A percentile compares a stretch with the other conserved stretches of the same genome.
phyloP scores from a whole-genome alignment of 352 stramenopile genomes.

The Globisporangium middletonii region DNA sequence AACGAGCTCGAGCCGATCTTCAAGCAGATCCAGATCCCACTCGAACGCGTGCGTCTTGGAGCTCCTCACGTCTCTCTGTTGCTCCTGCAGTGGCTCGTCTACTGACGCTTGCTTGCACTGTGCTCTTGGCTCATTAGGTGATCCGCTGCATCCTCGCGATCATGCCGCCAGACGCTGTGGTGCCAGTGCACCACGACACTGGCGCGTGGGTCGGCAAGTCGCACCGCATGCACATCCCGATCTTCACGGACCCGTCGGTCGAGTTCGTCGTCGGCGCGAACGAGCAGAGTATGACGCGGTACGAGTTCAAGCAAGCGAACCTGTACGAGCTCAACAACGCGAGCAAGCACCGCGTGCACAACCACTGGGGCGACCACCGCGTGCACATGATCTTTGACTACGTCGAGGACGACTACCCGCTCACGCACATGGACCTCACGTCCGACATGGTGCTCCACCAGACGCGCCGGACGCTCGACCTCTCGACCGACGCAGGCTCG shows the following conservation, averaged over 20 bases:
- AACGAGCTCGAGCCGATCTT: conserved; percentile 85
- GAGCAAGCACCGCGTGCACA: conserved; percentile 93
- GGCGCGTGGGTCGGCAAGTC: conserved; percentile 95
- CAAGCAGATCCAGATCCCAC: conserved; percentile 80
- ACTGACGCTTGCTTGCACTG: background rate
- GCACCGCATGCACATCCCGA: conserved; percentile 96
- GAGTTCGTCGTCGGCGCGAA: conserved; percentile 86
- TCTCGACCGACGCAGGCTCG: conserved; percentile 75
- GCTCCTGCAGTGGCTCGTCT: too few species aligned
- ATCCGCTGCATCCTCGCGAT: conserved; percentile 94
- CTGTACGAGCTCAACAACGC: conserved; percentile 99
- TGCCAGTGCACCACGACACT: conserved; percentile 97
- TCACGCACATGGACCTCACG: conserved; percentile 69
- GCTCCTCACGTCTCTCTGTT: background rate
- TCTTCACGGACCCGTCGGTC: conserved; percentile 84
- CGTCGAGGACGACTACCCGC: conserved; percentile 77
- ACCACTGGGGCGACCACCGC: conserved; percentile 86
- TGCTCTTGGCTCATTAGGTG: conserved; percentile 33
- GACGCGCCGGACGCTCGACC: conserved; percentile 93
- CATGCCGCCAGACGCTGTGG: conserved; percentile 93
- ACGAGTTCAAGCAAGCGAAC: conserved; percentile 90
- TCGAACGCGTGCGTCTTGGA: conserved; percentile 27
- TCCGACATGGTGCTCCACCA: conserved; percentile 92
- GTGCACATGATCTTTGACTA: conserved; percentile 99
- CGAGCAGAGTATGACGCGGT: conserved; percentile 80